Percentiles rank a stretch among this genome's conserved stretches.
These are phyloP conservation scores for Gamarada debralockiae DNA, from an alignment of 495 filamentous ascomycete species.

Conservation along the genomic window DNA sequence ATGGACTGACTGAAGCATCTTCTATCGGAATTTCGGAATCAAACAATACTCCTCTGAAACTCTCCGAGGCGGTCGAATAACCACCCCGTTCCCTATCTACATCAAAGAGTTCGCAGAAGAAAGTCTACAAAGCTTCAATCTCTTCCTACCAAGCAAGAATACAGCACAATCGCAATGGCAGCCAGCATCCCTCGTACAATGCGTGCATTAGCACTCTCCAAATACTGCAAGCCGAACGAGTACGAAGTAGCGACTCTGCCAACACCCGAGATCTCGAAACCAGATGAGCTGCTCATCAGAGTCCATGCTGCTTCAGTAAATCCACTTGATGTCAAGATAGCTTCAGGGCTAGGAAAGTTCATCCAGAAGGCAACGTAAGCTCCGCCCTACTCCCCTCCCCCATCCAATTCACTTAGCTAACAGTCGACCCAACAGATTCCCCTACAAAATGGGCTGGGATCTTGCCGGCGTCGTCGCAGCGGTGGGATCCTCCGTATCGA, in stretches of 20 bases:
- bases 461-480: conserved; percentile 42
- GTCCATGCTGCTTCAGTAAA: conserved; percentile 46
- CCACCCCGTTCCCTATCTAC: no score
- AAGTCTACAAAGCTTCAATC: no score
- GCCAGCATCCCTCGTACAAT: conserved; percentile 32
- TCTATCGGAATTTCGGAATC: neutral
- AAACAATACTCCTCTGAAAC: no score
- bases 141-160: no score
- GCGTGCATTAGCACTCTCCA: conserved; percentile 41
- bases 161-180: conserved; percentile 6
- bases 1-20: neutral
- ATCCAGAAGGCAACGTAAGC: neutral
- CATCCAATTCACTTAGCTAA: neutral
- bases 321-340: conserved; percentile 46
- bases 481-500: conserved; percentile 36
- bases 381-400: neutral
- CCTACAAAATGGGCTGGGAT: conserved; percentile 41
- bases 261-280: conserved; percentile 33
- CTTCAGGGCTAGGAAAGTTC: conserved; percentile 19
- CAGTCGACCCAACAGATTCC: conserved; percentile 28
- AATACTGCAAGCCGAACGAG: conserved; percentile 36
- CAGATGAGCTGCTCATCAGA: conserved; percentile 46
- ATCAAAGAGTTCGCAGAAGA: no score
- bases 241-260: conserved; percentile 43
- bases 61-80: no score